phyloP scores from a whole-genome alignment of 2,329 filamentous ascomycete genomes.

The Talaromyces sp. region DNA sequence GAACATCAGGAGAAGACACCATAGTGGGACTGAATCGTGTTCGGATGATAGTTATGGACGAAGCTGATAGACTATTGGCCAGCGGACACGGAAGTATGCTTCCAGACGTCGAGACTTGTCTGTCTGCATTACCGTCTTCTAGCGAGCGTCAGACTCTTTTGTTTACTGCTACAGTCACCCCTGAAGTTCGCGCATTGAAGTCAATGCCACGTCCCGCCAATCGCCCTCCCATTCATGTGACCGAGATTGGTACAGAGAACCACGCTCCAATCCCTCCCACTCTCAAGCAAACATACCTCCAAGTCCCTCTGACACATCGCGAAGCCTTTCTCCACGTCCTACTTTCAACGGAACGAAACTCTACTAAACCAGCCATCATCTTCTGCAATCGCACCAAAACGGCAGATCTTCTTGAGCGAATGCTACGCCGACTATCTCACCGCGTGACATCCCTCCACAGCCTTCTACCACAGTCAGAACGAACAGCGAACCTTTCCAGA shows the following conservation, averaged over 20 bases:
- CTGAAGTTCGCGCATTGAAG: conserved; percentile 84
- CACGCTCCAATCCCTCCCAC: conserved; percentile 75
- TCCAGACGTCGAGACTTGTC: conserved; percentile 85
- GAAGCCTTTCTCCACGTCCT: conserved; percentile 93
- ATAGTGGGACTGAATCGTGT: conserved; percentile 74
- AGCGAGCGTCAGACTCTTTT: conserved; percentile 82
- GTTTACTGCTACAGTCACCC: conserved; percentile 93
- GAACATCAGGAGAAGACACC: conserved; percentile 86
- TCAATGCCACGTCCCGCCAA: conserved; percentile 65
- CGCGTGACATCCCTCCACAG: conserved; percentile 90
- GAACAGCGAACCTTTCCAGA: conserved; percentile 80
- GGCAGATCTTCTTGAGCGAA: conserved; percentile 82
- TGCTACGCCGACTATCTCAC: conserved; percentile 80
- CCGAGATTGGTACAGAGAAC: conserved; percentile 69
- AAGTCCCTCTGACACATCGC: conserved; percentile 85
- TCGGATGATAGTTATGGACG: conserved; percentile 85
- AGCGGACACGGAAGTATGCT: conserved; percentile 79
- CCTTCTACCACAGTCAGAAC: conserved; percentile 75
- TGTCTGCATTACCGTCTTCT: conserved; percentile 74
- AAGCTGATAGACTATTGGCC: conserved; percentile 83
- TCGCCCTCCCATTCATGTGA: conserved; percentile 77
- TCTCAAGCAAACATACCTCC: conserved; percentile 77
- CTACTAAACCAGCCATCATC: conserved; percentile 75
- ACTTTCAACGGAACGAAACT: conserved; percentile 72
- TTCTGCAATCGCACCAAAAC: conserved; percentile 92